These are phyloP conservation scores for Starmerella potacharoeniae DNA, from an alignment of 805 yeast genomes.

Conservation along the genomic window DNA sequence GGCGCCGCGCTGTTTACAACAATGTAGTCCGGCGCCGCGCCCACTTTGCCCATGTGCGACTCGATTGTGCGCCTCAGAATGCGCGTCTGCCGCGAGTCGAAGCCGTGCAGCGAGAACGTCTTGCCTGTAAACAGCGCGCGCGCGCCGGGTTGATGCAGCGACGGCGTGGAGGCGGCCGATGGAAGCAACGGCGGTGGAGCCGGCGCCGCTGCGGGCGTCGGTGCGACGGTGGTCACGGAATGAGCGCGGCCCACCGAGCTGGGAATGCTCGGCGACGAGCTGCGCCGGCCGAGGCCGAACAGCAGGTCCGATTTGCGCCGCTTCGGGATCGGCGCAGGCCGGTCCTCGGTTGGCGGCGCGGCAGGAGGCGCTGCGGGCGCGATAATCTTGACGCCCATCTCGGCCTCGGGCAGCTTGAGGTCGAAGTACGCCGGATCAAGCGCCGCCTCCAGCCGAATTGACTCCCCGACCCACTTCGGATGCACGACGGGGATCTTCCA, in stretches of 20 bases:
- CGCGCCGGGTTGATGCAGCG: not conserved
- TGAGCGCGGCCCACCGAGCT: not conserved
- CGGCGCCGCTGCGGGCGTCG: not conserved
- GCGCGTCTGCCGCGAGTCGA: conserved; percentile 30
- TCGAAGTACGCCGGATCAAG: conserved; percentile 31
- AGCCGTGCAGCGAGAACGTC: conserved; percentile 37
- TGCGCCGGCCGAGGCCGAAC: conserved; percentile 1
- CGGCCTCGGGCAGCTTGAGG: conserved; percentile 8
- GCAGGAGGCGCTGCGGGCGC: not conserved
- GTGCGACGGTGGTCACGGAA: not conserved
- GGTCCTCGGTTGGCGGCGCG: not conserved
- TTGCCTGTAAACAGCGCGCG: conserved; percentile 33
- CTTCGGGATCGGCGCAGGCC: conserved; percentile 4
- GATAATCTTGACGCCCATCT: not conserved
- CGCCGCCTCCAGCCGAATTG: conserved; percentile 33
- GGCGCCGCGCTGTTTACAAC: conserved; percentile 25
- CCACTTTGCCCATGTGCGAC: conserved; percentile 36
- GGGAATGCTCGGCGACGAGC: not conserved
- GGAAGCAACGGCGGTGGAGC: not conserved
- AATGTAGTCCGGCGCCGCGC: conserved; percentile 2
- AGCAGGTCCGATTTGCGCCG: conserved; percentile 10
- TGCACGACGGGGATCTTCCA: conserved; percentile 35
- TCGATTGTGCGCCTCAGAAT: conserved; percentile 35
- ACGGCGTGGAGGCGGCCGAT: not conserved
- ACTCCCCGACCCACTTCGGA: conserved; percentile 37